Evolutionary conservation across 768 basidiomycete genomes (phyloP).

Genomic region (Calocera cornea): DNA sequence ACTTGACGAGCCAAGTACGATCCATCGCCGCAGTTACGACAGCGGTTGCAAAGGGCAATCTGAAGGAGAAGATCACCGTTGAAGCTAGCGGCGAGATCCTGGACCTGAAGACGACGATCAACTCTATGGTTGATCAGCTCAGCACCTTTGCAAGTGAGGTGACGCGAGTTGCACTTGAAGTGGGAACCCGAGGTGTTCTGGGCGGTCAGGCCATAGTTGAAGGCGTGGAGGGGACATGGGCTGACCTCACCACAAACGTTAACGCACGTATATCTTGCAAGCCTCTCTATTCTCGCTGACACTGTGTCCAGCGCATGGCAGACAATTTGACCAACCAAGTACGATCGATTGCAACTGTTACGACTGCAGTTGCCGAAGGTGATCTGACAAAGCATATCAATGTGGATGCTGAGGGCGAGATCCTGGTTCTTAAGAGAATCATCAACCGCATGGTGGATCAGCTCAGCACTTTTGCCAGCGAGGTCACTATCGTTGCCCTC

Average conservation of each 20-base stretch:
- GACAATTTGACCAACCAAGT: conserved; percentile 76
- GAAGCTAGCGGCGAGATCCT: conserved; percentile 26
- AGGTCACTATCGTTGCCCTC: conserved; percentile 29
- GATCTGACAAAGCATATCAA: conserved; percentile 93
- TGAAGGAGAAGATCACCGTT: conserved; percentile 86
- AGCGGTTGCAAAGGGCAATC: conserved; percentile 83
- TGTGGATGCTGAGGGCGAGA: conserved; percentile 51
- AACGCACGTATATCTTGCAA: conserved; percentile 43
- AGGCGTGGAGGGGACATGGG: conserved; percentile 89
- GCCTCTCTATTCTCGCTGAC: conserved; percentile 7
- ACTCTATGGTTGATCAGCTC: conserved; percentile 39
- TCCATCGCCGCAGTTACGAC: conserved; percentile 89
- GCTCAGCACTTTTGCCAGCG: conserved; percentile 30
- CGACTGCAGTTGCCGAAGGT: conserved; percentile 21
- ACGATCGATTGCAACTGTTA: conserved; percentile 74
- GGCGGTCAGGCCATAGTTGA: conserved; percentile 85
- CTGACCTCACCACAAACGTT: conserved; percentile 76
- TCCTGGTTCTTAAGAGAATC: background rate
- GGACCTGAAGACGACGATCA: conserved; percentile 36
- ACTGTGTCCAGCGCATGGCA: conserved; percentile 57
- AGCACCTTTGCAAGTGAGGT: conserved; percentile 32
- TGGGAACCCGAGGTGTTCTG: conserved; percentile 79
- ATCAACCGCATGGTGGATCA: conserved; percentile 34
- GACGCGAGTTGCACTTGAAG: conserved; percentile 71
- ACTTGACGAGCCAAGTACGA: conserved; percentile 81